Base-by-base conservation (phyloP, 768 basidiomycete species). In the Pisolithus orientalis region DNA sequence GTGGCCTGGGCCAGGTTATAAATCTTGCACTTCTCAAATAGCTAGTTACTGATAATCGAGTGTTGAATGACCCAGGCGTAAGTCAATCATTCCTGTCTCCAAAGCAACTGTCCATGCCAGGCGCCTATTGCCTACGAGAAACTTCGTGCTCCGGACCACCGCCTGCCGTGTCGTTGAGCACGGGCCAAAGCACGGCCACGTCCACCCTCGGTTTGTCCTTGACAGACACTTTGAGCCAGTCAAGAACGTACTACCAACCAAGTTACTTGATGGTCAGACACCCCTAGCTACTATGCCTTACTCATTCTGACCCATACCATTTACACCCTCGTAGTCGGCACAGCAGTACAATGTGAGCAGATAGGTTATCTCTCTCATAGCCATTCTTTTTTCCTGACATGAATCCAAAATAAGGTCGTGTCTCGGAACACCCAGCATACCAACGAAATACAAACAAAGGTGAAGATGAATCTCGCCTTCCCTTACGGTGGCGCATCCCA, bases 401-500 rank as follows among this genome's bases (percentile, higher is more conserved):
- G 5, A 49, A 39, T 17, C 3, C 7, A 2, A 21, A 28, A 16
- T 44, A 57, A 74, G 66, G 50, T 54, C 27, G 56, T 70, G 32
- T 80, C 79, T 4, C 82, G 79, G 57, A 78, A 75, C 32, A 78
- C 73, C 51, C 83, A 84, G 62, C 79, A 85, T 28, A 73, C 78
- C 13, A 87, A 90, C 54, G 88, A 91, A 53, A 75, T 91, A 14
- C 83, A 79, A 54, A 89, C 87, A 1, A 90, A 90, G 63, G 88
- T 87, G 24, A 88, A 90, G 63, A 77, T 89, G 71, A 89, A 84
- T 63, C 78, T 83, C 53, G 78, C 78, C 6, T 72, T 88, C 16
- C 75, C 84, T 21, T 76, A 84, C 51, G 79, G 82, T 10, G 73
- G 82, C 21, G 75, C 82, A 1, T 77, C 82, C 16, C 85, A 87